Base-by-base conservation (phyloP, 805 yeast species). In the Candida verbasci region DNA sequence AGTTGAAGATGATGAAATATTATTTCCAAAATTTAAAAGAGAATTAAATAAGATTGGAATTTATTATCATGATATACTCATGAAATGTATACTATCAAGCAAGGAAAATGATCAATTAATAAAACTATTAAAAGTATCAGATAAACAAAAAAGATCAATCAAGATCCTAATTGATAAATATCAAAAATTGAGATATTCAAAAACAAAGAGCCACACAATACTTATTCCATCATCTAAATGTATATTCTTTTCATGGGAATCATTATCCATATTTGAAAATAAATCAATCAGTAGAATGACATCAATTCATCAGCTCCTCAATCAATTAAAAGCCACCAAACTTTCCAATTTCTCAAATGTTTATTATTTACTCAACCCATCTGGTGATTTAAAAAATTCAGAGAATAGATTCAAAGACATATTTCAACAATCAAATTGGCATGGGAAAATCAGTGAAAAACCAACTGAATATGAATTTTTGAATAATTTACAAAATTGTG, bases 181-280 rank as follows among this genome's bases (percentile, higher is more conserved):
- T 38, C 40, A 31, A 17, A 32, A 31, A 11, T 39, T 46, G 23
- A 39, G 43, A 20, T 29, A 25, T 25, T 15, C 32, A 9, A 16
- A 18, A 16, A 21, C 10, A 9, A 35, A 35, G 9, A 59, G 66
- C 6, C 96, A 89, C 54, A 62, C 82, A 0, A 78, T 91, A 2
- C 60, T 93, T 32, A 63, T 93, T 3, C 75, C 86, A 3, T 81
- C 89, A 17, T 70, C 79, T 34, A 59, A 62, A 6, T 80, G 94
- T 45, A 74, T 75, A n/a, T 53, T 56, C 14, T 65, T 93, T 22
- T 98, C 98, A 0, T 93, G 97, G 97, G 99, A 93, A 50, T 80
- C 87, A 1, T 52, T 89, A 22, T 71, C 78, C 0, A 68, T 71
- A 29, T 53, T 89, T 38, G 56, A 74, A 34, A 51, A 53, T 0